Conservation (phyloP, 116 monocot species). For the Thalassia testudinum region DNA sequence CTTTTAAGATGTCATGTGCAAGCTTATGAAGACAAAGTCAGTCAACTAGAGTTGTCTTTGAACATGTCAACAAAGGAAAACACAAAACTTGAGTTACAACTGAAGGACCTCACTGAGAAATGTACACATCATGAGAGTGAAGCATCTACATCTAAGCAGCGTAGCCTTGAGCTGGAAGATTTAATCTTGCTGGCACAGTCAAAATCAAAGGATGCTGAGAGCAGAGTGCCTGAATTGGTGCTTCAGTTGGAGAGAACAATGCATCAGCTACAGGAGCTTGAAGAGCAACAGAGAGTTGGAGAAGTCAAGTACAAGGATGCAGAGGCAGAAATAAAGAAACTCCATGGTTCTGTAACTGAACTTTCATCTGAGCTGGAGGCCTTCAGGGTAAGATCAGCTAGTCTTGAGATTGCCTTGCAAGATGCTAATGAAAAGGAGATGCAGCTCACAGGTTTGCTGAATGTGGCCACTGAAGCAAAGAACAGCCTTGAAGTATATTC, state of each 20-base stretch:
- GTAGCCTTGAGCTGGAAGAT: slow-evolving; percentile 42
- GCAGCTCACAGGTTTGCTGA: slow-evolving; percentile 36
- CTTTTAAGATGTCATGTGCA: slow-evolving; percentile 20
- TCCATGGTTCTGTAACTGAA: slow-evolving; percentile 27
- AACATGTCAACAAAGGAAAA: slow-evolving; percentile 19
- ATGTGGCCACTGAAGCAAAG: slow-evolving; percentile 35
- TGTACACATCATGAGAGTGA: slow-evolving; percentile 35
- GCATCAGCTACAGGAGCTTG: slow-evolving; percentile 26
- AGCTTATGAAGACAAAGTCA: slow-evolving; percentile 41
- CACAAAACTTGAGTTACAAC: slow-evolving; percentile 39
- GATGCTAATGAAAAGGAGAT: slow-evolving; percentile 53
- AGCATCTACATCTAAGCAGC: slow-evolving; percentile 20
- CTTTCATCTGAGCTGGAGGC: slow-evolving; percentile 47
- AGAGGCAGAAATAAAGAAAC: slow-evolving; percentile 26
- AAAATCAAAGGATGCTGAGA: slow-evolving; percentile 35
- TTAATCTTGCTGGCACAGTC: slow-evolving; percentile 35
- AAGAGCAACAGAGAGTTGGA: slow-evolving; percentile 21
- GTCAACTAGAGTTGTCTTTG: slow-evolving; percentile 55
- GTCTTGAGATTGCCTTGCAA: slow-evolving; percentile 37
- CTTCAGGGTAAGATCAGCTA: slow-evolving; percentile 28
- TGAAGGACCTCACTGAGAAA: slow-evolving; percentile 40
- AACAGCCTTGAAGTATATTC: slow-evolving; percentile 46
- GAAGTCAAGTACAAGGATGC: slow-evolving; percentile 31
- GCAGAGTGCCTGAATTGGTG: slow-evolving; percentile 34
- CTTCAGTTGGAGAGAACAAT: slow-evolving; percentile 30